Evolutionary conservation across 257 asterid genomes (phyloP).

Genomic region (Nicotiana attenuata): DNA sequence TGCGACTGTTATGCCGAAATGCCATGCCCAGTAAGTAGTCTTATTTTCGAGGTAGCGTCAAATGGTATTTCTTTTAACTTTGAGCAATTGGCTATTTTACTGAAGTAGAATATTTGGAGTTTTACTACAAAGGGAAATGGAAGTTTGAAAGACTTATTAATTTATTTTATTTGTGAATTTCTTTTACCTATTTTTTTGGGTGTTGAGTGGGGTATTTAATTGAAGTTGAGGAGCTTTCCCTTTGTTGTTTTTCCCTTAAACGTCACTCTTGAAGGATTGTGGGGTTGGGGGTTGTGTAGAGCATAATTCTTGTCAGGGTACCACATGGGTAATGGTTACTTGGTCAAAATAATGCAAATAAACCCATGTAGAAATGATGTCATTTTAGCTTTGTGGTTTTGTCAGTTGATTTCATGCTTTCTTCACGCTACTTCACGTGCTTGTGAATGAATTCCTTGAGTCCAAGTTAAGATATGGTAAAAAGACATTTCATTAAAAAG

Average conservation of each 20-base stretch:
- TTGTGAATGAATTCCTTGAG: not conserved
- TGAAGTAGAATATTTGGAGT: not conserved
- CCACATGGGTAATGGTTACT: constrained; percentile 1
- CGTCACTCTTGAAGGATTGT: not conserved
- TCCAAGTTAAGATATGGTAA: not conserved
- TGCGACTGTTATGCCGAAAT: not conserved
- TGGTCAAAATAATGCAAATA: not conserved
- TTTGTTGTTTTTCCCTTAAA: not conserved
- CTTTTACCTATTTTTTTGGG: not conserved
- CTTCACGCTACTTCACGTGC: constrained; percentile 4
- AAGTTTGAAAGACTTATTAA: not conserved
- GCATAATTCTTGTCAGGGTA: constrained; percentile 5
- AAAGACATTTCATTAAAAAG: not conserved
- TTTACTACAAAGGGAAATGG: not conserved
- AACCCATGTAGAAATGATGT: not conserved
- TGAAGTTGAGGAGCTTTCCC: not conserved
- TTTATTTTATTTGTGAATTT: not conserved
- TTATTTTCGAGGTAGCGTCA: too few species aligned
- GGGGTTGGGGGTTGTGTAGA: not conserved
- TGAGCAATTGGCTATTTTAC: not conserved
- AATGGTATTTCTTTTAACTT: too few species aligned
- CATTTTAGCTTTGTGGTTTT: not conserved
- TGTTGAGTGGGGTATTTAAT: too few species aligned
- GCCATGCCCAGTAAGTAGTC: too few species aligned
- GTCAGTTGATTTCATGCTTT: not conserved